Evolutionary conservation across 1,284 basidiomycete species (phyloP), one percentile per base, ranked within the genome.

Genomic region (Naganishia liquefaciens): DNA sequence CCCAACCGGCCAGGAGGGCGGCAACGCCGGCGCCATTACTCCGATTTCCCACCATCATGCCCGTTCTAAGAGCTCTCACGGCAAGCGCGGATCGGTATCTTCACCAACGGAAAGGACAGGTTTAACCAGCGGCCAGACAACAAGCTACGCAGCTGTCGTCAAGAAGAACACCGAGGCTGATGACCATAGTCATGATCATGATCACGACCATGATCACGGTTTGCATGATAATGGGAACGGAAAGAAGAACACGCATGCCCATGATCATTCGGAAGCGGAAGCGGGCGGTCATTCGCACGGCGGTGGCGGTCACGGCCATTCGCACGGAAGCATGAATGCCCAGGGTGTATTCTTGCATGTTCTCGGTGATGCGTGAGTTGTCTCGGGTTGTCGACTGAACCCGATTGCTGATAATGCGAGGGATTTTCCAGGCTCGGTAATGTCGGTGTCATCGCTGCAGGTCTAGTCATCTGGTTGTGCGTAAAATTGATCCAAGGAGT

Each of bases 401-500:
- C 23, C 39, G 46, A 37, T 54, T 44, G 17, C 27, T 39, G 5
- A 19, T 39, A n/a, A 21, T 25, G 33, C 28, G 25, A 19, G 15
- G 40, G 2, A 15, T 54, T 5, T 11, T 37, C 1, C 46, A 77
- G 75, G 27, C 83, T 97, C 46, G 95, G 96, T 65, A 99, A 99
- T 77, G 89, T 98, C 68, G 96, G 96, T 68, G 96, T 99, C 69
- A 98, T 99, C 68, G 86, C 88, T 30, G 91, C 94, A 5, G 96
- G 96, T 69, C 84, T 98, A 11, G 82, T 96, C 74, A 95, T 97
- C 74, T 93, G 91, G 92, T 83, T 89, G 76, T 79, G 55, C 74
- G 76, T 76, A 28, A 3, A 19, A 6, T 46, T 28, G 54, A 2
- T 23, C 39, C 42, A 44, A 51, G 13, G 25, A 21, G 60, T 46